phyloP scores from a whole-genome alignment of 768 basidiomycete species.

The Lyophyllum atratum region DNA sequence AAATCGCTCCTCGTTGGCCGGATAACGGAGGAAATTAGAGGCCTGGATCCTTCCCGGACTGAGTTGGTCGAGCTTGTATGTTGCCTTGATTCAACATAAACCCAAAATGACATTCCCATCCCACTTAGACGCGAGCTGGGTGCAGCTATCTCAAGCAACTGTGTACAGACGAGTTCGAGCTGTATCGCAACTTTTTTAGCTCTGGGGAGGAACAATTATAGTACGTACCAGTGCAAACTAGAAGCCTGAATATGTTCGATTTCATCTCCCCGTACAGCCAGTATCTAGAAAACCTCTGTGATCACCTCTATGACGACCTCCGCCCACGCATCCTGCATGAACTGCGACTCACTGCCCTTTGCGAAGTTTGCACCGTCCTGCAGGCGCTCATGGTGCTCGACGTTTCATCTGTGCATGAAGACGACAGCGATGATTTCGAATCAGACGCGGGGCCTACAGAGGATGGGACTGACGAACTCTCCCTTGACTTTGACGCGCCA shows the following conservation, averaged over 20 bases:
- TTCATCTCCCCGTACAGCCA: constrained; percentile 49
- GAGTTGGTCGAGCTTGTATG: constrained; percentile 88
- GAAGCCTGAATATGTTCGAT: constrained; percentile 1
- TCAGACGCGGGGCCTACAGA: neutral
- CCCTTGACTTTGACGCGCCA: constrained; percentile 37
- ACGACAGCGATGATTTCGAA: constrained; percentile 20
- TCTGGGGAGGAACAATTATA: constrained; percentile 72
- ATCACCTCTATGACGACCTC: constrained; percentile 93
- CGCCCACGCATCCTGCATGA: constrained; percentile 96
- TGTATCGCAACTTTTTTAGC: constrained; percentile 85
- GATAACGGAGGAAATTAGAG: constrained; percentile 80
- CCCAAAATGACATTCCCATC: neutral
- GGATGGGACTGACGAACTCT: constrained; percentile 33
- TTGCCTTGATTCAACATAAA: neutral
- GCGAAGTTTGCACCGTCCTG: constrained; percentile 94
- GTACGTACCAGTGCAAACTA: constrained; percentile 29
- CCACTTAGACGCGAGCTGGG: constrained; percentile 77
- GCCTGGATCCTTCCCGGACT: constrained; percentile 74
- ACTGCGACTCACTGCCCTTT: constrained; percentile 80
- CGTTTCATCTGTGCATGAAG: constrained; percentile 39
- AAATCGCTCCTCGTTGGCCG: constrained; percentile 70
- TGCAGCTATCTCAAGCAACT: constrained; percentile 92
- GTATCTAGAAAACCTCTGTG: constrained; percentile 90
- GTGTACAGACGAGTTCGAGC: constrained; percentile 85
- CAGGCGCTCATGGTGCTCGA: constrained; percentile 97